phyloP scores from a whole-genome alignment of 768 basidiomycete species.

The Lactarius sp. region DNA sequence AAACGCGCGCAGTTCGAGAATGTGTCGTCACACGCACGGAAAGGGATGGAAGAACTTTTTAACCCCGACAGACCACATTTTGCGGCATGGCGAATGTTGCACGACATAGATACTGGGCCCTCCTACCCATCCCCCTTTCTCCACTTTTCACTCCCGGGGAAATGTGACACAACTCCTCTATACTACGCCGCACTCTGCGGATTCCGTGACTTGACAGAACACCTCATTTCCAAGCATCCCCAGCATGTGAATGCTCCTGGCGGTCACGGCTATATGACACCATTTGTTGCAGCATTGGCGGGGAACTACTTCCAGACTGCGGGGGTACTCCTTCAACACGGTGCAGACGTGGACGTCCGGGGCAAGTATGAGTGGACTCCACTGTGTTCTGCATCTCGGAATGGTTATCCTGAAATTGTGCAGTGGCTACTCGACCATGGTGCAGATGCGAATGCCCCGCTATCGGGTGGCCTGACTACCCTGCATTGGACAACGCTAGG shows the following conservation, averaged over 20 bases:
- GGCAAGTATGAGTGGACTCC: not conserved
- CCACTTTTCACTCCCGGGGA: not conserved
- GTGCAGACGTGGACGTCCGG: not conserved
- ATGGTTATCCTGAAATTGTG: not conserved
- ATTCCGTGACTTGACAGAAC: not conserved
- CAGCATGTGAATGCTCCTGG: not conserved
- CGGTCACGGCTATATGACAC: not conserved
- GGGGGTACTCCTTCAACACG: not conserved
- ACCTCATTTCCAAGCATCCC: not conserved
- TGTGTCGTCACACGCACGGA: not conserved
- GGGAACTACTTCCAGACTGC: not conserved
- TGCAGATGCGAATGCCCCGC: not conserved
- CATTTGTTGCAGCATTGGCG: not conserved
- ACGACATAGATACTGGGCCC: not conserved
- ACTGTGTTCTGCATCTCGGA: not conserved
- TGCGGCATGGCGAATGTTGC: not conserved
- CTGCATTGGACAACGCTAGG: not conserved
- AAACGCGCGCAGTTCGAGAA: not conserved
- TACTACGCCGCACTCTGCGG: slow-evolving; percentile 3
- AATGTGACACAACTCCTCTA: not conserved
- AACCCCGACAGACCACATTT: not conserved
- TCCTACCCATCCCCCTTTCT: not conserved
- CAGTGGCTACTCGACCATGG: not conserved
- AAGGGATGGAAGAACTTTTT: not conserved
- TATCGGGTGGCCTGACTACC: not conserved